A percentile compares a stretch with the other conserved stretches of the same genome.
Conservation (phyloP, 1,139 yeast genomes). For the Saccharomyces hybrid region DNA sequence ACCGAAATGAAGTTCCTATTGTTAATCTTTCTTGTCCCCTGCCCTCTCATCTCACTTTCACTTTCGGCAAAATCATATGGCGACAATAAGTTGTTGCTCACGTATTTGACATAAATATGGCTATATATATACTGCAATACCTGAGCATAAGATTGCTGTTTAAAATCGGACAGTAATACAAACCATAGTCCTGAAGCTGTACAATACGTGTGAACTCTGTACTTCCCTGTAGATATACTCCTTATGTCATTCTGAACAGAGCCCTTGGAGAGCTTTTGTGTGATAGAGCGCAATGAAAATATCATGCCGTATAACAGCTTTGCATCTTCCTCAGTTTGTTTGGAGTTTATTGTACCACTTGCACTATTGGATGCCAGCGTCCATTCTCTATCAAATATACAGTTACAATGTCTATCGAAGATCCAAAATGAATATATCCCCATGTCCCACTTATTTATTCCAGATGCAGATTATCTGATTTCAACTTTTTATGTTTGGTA, state of each 20-base stretch:
- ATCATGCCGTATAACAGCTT: conserved; percentile 84
- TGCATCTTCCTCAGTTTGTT: conserved; percentile 57
- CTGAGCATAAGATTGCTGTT: conserved; percentile 50
- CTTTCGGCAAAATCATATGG: conserved; percentile 29
- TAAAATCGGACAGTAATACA: conserved; percentile 63
- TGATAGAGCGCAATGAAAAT: conserved; percentile 68
- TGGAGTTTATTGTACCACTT: conserved; percentile 46
- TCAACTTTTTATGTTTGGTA: not conserved
- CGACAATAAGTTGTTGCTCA: conserved; percentile 49
- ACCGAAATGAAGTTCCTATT: conserved; percentile 25
- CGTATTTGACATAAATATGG: conserved; percentile 56
- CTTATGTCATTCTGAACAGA: conserved; percentile 44
- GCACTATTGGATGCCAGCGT: conserved; percentile 29
- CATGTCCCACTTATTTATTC: conserved; percentile 26
- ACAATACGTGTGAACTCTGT: conserved; percentile 72
- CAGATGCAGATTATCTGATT: not conserved
- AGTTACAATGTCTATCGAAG: conserved; percentile 82
- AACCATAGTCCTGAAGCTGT: conserved; percentile 74
- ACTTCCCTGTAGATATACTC: conserved; percentile 64
- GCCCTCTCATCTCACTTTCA: conserved; percentile 27
- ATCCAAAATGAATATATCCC: conserved; percentile 77
- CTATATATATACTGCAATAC: conserved; percentile 63
- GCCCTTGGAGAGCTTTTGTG: conserved; percentile 47
- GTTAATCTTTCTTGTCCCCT: conserved; percentile 27
- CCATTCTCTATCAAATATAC: conserved; percentile 66